Percentiles rank a stretch among this genome's conserved stretches.
Evolutionary conservation across 371 early-diverging fungal genomes (phyloP).

Genomic region (Apophysomyces ossiformis): DNA sequence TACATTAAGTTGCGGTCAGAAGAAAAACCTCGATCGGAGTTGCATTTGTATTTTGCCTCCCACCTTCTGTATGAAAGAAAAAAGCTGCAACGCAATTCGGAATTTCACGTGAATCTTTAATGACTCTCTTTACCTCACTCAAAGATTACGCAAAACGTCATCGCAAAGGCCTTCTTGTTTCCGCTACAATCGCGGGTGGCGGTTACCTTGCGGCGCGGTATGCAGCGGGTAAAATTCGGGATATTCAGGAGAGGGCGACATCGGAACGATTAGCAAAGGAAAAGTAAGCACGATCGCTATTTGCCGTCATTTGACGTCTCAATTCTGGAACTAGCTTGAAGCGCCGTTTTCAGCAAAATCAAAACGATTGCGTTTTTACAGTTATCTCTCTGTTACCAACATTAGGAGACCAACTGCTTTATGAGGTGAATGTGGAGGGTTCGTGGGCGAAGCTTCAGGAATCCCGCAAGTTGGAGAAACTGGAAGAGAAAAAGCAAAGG

Average conservation of each 20-base stretch:
- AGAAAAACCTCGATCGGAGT: no score
- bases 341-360: constrained; percentile 92
- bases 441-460: constrained; percentile 72
- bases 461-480: constrained; percentile 46
- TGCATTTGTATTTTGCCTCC: no score
- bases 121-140: constrained; percentile 36
- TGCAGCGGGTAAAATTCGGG: constrained; percentile 71
- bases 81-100: no score
- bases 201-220: constrained; percentile 77
- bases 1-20: no score
- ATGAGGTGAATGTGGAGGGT: constrained; percentile 80
- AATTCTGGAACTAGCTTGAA: constrained; percentile 59
- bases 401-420: constrained; percentile 75
- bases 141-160: constrained; percentile 58
- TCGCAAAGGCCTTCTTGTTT: constrained; percentile 63
- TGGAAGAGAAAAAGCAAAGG: constrained; percentile 25
- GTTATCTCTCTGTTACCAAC: constrained; percentile 81
- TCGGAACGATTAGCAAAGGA: constrained; percentile 73
- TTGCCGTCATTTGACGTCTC: neutral
- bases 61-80: no score
- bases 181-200: constrained; percentile 74
- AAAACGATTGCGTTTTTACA: constrained; percentile 87
- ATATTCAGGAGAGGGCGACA: constrained; percentile 68
- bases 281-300: constrained; percentile 59
- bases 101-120: neutral